phyloP scores from a whole-genome alignment of 495 filamentous ascomycete genomes.

The Hypoxylon fragiforme region DNA sequence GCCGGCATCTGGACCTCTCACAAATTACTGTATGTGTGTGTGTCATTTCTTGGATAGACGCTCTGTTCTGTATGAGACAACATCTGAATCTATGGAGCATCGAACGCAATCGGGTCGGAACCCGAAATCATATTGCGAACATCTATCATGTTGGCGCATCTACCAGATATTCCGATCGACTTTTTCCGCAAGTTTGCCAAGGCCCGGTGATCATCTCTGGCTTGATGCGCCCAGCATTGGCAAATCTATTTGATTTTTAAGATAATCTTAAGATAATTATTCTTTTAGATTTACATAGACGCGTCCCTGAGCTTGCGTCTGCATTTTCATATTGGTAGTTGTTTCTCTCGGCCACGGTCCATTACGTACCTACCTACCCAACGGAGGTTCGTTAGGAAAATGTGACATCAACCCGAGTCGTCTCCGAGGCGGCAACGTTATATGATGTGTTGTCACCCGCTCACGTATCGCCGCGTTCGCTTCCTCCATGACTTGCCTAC shows the following conservation, averaged over 20 bases:
- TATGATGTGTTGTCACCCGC: constrained; percentile 26
- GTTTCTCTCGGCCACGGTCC: constrained; percentile 12
- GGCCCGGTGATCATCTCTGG: constrained; percentile 23
- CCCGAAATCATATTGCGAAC: constrained; percentile 9
- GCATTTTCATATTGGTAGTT: constrained; percentile 12
- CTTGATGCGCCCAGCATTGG: constrained; percentile 32
- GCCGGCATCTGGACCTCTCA: constrained; percentile 15
- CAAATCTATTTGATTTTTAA: constrained; percentile 11
- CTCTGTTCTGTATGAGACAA: not conserved
- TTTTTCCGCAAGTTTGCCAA: constrained; percentile 21
- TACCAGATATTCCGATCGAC: constrained; percentile 21
- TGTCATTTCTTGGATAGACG: constrained; percentile 22
- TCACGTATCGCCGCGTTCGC: constrained; percentile 27
- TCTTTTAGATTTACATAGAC: no score
- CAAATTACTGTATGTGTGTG: constrained; percentile 20
- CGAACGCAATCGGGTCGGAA: not conserved
- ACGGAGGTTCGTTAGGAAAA: constrained; percentile 8
- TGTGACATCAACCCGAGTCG: constrained; percentile 22
- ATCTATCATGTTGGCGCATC: not conserved
- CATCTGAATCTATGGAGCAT: no score
- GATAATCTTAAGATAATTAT: constrained; percentile 14
- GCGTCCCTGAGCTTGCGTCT: no score
- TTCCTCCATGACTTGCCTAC: constrained; percentile 19
- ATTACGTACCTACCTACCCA: constrained; percentile 17
- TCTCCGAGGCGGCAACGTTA: constrained; percentile 19